Evolutionary conservation across 1,284 basidiomycete species (phyloP), one percentile per base, ranked within the genome.

Genomic region (Moniliella sp.): DNA sequence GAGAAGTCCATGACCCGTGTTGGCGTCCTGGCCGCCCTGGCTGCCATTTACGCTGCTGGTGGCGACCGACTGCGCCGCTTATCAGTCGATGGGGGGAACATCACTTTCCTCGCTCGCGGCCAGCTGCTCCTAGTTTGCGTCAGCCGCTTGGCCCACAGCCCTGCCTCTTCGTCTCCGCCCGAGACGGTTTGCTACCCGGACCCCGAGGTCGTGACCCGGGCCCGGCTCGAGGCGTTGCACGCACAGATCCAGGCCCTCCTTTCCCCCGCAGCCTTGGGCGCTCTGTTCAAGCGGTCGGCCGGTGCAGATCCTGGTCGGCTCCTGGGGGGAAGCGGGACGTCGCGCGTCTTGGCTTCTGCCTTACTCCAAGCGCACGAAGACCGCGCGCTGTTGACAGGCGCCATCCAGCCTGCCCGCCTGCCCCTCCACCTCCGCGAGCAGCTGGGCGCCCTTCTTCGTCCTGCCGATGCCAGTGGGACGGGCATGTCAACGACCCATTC

Each of bases 171-270:
- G 5, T 9, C 17, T 10, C 4, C 29, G 3, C 27, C 27, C 2
- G 1, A 7, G 1, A 8, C 7, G 5, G n/a, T 5, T n/a, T 11
- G 9, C 2, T 21, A 21, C 10, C 31, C 31, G 16, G 84, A 91
- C 61, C 83, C 86, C 0, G 82, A 88, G 61, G 78, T 76, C 43
- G 75, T 86, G 46, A 75, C 79, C 42, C 73, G 84, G 29, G 72
- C 74, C 28, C 88, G 94, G 65, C 70, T 97, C 42, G 86, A 94
- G 58, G 86, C 88, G 61, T 68, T 97, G 5, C 77, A 97, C 57
- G 66, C 88, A 3, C 84, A 91, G 62, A 78, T 94, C 31, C 62
- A 93, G 29, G 84, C 79, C 42, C 74, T 93, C 15, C 73, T 94
- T 18, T 79, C 83, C 0, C 76, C 72, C 1, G 68, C 75, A 5